Base-by-base conservation (phyloP, 2,329 filamentous ascomycete genomes). In the Colletotrichum brevisporum region DNA sequence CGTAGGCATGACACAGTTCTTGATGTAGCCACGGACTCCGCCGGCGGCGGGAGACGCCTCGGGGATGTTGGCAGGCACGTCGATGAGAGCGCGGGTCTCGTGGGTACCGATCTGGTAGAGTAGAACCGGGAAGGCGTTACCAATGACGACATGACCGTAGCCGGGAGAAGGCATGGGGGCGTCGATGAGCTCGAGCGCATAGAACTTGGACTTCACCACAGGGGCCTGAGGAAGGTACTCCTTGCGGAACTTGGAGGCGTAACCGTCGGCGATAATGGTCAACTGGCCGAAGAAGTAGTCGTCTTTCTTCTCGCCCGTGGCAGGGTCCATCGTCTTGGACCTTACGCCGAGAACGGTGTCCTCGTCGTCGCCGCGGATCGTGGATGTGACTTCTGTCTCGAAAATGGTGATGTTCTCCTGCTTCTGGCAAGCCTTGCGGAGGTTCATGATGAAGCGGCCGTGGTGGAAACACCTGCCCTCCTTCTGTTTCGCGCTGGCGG, bases 31-130 rank as follows among this genome's bases (percentile, higher is more conserved):
- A 74, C 95, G 93, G 10, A 98, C 92, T 63, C 95, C 95, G 60
- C 96, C 96, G 57, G 88, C 89, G 43, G 90, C 87, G 2, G 91
- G 84, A 0, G 91, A 88, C 0, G 95, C 95, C 18, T 90, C 90
- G 8, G 94, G 90, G 2, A 93, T 85, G 76, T 91, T 89, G 36
- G 92, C 89, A 5, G 95, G 95, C 13, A 98, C 90, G 78, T 98
- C 95, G 75, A 98, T 89, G 24, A 99, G 88, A 13, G 92, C 93
- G 72, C 96, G 90, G 1, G 96, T 99, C 83, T 98, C 96, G 82
- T 92, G 95, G 5, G 94, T 92, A 77, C 96, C 95, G 78, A 99
- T 99, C 83, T 98, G 96, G 84, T 99, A 99, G 67, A 99, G 88
- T 26, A 99, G 90, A 41, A 97, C 90, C 0, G 96, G 95, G 70